Base-by-base conservation (phyloP, 2,329 filamentous ascomycete species). In the Fusarium lyarnte region DNA sequence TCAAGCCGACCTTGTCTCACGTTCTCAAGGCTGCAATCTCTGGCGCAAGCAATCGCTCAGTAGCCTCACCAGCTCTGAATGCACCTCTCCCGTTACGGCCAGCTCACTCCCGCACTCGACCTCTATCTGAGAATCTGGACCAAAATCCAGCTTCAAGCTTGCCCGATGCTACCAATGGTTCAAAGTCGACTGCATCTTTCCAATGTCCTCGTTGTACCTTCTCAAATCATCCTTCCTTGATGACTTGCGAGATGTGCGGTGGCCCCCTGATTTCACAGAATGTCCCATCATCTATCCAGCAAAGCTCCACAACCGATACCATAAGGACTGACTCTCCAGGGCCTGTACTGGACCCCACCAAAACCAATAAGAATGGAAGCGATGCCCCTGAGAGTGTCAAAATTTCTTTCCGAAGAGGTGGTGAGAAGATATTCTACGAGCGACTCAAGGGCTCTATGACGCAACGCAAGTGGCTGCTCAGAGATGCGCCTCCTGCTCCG, bases 391-490 rank as follows among this genome's bases (percentile, higher is more conserved):
- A 97, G 72, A 92, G 89, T 71, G 90, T 98, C 76, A 99, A 98
- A 80, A 85, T 99, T 42, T 98, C 96, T 0, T 99, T 99, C 76
- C 91, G 96, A 36, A 89, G 87, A 38, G 95, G 95, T 5, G 96
- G 96, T 2, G 95, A 95, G 68, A 95, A 94, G 81, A 92, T 94
- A 10, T 97, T 99, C 73, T 91, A 93, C 74, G 96, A 98, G 76
- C 89, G 95, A 52, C 86, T 99, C 5, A 98, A 97, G 78, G 91
- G 91, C 11, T 93, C 94, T 13, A 89, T 98, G 81, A 91, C 94
- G 4, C 96, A 99, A 81, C 90, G 96, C 19, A 98, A 98, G 85
- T 99, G 96, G 96, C 87, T 99, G 6, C 87, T 98, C 2, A 93
- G 96, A 62, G 92, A 93, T 78, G 96, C 96, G 2, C 96, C 96